Evolutionary conservation across 2,329 filamentous ascomycete genomes (phyloP).

Genomic region (Ophiostoma novo-ulmi): DNA sequence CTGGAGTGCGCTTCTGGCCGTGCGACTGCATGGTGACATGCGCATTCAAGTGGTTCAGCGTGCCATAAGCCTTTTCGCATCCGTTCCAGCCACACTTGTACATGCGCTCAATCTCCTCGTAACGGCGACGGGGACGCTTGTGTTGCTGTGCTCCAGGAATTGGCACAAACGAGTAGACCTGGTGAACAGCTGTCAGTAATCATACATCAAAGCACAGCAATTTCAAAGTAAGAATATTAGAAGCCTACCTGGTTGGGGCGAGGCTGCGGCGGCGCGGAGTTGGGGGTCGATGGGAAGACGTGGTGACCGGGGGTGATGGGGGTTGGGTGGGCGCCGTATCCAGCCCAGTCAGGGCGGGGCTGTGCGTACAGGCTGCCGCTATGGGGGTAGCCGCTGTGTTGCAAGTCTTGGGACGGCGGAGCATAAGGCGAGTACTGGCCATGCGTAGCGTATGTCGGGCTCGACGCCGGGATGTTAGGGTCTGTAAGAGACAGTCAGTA

Average conservation of each 20-base stretch:
- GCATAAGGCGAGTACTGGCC: constrained; percentile 82
- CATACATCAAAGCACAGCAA: too few relatives aligned
- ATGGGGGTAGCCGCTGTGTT: constrained; percentile 66
- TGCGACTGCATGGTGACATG: constrained; percentile 99
- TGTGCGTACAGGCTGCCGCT: constrained; percentile 61
- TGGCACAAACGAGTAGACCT: constrained; percentile 97
- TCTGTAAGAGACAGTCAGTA: constrained; percentile 68
- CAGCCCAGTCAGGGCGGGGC: constrained; percentile 68
- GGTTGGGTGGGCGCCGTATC: constrained; percentile 54
- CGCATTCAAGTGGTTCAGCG: constrained; percentile 92
- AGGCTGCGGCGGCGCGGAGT: constrained; percentile 50
- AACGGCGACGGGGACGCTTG: constrained; percentile 86
- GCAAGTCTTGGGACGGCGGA: constrained; percentile 77
- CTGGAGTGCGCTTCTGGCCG: constrained; percentile 86
- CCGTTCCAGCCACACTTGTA: constrained; percentile 99
- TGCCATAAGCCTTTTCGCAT: constrained; percentile 97
- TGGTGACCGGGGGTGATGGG: constrained; percentile 49
- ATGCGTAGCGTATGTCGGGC: constrained; percentile 71
- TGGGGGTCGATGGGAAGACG: constrained; percentile 52
- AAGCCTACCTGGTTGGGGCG: constrained; percentile 57
- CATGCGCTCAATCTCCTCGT: constrained; percentile 99
- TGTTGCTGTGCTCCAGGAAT: constrained; percentile 96
- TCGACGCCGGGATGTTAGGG: constrained; percentile 91
- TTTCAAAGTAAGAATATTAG: background rate
- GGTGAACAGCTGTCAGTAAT: constrained; percentile 33